These are phyloP conservation scores for Dactylonectria macrodidyma DNA, from an alignment of 2,329 filamentous ascomycete species.

Conservation along the genomic window DNA sequence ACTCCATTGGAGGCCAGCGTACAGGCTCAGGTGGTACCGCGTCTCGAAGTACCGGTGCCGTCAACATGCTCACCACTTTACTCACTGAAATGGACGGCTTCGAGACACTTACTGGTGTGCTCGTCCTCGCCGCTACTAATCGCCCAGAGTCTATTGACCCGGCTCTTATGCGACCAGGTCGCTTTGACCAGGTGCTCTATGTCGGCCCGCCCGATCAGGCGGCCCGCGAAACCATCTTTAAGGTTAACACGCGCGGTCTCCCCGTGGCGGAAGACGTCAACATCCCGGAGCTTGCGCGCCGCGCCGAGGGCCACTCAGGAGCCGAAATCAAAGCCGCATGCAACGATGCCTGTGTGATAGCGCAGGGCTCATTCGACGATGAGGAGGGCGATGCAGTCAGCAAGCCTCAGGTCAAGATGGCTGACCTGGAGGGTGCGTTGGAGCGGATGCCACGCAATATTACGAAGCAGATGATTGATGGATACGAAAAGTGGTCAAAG, in stretches of 20 bases:
- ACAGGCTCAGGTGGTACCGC: constrained; percentile 60
- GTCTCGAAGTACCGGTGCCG: constrained; percentile 60
- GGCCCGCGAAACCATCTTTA: constrained; percentile 83
- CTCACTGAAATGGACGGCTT: constrained; percentile 98
- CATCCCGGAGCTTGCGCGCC: constrained; percentile 71
- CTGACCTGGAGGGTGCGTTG: constrained; percentile 61
- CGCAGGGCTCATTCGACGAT: constrained; percentile 55
- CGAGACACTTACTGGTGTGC: constrained; percentile 84
- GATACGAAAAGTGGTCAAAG: constrained; percentile 70
- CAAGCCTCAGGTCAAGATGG: constrained; percentile 57
- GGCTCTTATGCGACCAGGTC: constrained; percentile 86
- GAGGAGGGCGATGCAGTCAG: constrained; percentile 48
- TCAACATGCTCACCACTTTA: constrained; percentile 91
- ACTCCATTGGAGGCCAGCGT: constrained; percentile 79
- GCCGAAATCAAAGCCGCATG: constrained; percentile 80
- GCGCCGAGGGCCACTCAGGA: constrained; percentile 85
- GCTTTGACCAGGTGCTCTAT: constrained; percentile 89
- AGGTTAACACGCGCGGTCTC: constrained; percentile 75
- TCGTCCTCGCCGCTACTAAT: constrained; percentile 93
- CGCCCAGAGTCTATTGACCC: constrained; percentile 88
- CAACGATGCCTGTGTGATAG: constrained; percentile 60
- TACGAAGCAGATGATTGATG: constrained; percentile 69
- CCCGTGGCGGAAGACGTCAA: constrained; percentile 76
- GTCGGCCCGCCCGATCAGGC: constrained; percentile 83
- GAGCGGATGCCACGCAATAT: constrained; percentile 69